phyloP scores from a whole-genome alignment of 202 grass and related monocot species.

The Sporobolus alterniflorus region DNA sequence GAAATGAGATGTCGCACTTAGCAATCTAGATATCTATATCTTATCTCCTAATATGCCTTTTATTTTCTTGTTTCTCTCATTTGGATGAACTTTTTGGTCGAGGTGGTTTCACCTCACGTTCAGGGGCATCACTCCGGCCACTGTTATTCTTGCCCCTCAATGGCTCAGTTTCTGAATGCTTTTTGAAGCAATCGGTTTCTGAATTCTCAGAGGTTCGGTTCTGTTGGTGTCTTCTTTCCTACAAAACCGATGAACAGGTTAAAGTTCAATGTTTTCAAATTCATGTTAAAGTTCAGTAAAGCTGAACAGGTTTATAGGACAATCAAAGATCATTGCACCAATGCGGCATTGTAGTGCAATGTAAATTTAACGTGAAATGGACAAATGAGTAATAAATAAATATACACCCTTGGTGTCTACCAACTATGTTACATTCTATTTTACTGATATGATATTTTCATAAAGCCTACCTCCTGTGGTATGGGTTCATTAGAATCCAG shows the following conservation, averaged over 20 bases:
- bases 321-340: constrained; percentile 6
- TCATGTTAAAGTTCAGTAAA: not conserved
- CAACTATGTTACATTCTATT: not conserved
- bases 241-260: constrained; percentile 21
- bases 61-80: constrained; percentile 28
- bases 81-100: constrained; percentile 45
- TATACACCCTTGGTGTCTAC: not conserved
- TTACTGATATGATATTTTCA: constrained; percentile 9
- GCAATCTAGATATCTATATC: constrained; percentile 23
- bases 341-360: not conserved
- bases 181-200: constrained; percentile 33
- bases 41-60: constrained; percentile 22
- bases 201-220: constrained; percentile 37
- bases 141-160: constrained; percentile 54
- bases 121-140: constrained; percentile 53
- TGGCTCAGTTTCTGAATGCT: constrained; percentile 50
- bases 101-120: constrained; percentile 41
- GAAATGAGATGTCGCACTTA: not conserved
- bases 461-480: constrained; percentile 65
- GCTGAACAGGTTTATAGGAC: not conserved
- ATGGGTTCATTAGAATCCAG: constrained; percentile 77
- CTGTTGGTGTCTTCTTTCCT: constrained; percentile 54
- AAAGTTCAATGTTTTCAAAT: no score
- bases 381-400: not conserved
- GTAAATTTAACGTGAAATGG: constrained; percentile 9